Percentiles rank a stretch among this genome's conserved stretches.
Conservation (phyloP, 345 rosid species). For the Aethionema arabicum region DNA sequence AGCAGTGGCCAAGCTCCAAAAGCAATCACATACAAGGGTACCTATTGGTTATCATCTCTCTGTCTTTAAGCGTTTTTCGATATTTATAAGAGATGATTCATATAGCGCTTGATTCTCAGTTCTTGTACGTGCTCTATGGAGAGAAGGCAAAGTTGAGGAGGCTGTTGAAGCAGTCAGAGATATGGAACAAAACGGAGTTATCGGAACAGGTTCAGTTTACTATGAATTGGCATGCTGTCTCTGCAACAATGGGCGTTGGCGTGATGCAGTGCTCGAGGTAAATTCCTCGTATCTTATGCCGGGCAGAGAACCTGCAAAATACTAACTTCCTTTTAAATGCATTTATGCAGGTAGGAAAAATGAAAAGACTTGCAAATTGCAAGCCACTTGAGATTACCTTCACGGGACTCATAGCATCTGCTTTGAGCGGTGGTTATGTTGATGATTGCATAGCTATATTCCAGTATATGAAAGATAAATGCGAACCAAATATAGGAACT, state of each 20-base stretch:
- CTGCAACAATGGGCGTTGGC: slow-evolving; percentile 77
- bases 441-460: slow-evolving; percentile 69
- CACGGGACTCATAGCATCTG: slow-evolving; percentile 75
- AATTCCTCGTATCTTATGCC: slow-evolving; percentile 15
- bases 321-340: neutral
- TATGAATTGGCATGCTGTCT: slow-evolving; percentile 92
- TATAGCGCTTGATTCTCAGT: slow-evolving; percentile 45
- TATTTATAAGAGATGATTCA: slow-evolving; percentile 20
- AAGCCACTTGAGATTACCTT: slow-evolving; percentile 77
- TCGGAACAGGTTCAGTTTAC: slow-evolving; percentile 78
- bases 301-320: neutral
- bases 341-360: slow-evolving; percentile 61
- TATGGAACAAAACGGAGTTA: slow-evolving; percentile 87
- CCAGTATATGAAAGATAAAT: slow-evolving; percentile 61
- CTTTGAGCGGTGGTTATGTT: slow-evolving; percentile 78
- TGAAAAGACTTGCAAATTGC: slow-evolving; percentile 54
- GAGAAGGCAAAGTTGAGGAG: slow-evolving; percentile 71
- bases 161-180: slow-evolving; percentile 79
- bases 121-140: slow-evolving; percentile 83
- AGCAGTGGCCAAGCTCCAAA: slow-evolving; percentile 67
- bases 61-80: slow-evolving; percentile 2
- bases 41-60: slow-evolving; percentile 4
- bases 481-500: slow-evolving; percentile 81
- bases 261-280: slow-evolving; percentile 79
- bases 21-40: slow-evolving; percentile 83